phyloP scores from a whole-genome alignment of 2,329 filamentous ascomycete genomes.

The Amylocarpus encephaloides region DNA sequence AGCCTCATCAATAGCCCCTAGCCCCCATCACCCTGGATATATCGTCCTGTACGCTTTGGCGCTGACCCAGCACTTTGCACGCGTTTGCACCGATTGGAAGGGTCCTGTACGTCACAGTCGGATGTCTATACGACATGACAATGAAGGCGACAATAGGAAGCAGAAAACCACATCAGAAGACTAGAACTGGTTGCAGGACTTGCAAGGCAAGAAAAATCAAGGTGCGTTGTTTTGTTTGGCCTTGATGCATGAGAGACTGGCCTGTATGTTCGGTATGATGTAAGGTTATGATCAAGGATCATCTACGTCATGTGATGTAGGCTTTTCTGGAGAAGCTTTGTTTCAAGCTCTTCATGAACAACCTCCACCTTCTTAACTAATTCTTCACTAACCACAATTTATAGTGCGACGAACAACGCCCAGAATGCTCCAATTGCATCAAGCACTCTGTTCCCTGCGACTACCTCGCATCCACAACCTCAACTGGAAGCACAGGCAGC shows the following conservation, averaged over 20 bases:
- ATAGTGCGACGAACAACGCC: conserved; percentile 37
- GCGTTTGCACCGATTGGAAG: neutral
- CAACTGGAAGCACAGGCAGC: conserved; percentile 4
- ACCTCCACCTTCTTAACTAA: neutral
- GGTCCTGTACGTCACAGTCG: neutral
- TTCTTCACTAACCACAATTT: neutral
- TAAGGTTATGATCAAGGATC: neutral
- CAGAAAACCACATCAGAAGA: conserved; percentile 31
- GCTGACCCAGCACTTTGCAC: neutral
- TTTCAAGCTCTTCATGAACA: neutral
- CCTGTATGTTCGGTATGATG: neutral
- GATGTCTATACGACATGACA: neutral
- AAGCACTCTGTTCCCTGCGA: conserved; percentile 37
- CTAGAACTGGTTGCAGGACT: conserved; percentile 34
- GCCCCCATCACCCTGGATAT: neutral
- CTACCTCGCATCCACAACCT: conserved; percentile 23
- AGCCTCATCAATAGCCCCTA: neutral
- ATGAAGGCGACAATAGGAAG: conserved; percentile 14
- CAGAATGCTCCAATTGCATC: conserved; percentile 37
- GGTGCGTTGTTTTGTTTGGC: conserved; percentile 21
- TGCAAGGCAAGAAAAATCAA: conserved; percentile 39
- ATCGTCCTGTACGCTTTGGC: neutral
- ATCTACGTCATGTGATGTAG: neutral
- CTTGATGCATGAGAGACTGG: neutral
- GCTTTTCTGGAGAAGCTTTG: neutral